Evolutionary conservation across 1,284 basidiomycete species (phyloP), one percentile per base, ranked within the genome.

Genomic region (Ustilago loliicola): DNA sequence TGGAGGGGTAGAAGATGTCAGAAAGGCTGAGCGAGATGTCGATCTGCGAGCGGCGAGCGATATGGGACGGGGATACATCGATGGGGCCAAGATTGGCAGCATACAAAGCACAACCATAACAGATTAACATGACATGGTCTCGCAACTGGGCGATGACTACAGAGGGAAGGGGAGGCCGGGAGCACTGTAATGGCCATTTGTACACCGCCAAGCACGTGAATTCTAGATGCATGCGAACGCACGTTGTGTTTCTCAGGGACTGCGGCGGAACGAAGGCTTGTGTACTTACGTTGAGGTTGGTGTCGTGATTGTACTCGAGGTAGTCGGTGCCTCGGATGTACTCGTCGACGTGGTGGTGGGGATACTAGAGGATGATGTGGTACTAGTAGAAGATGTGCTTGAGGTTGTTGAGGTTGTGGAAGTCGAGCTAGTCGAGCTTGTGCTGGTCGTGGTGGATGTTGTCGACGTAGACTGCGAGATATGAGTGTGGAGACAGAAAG

Each of bases 201-300:
- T 61, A 58, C 57, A 65, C 56, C 65, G 71, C 65, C 29, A 25
- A 32, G 56, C 65, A 67, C 48, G 57, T 63, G 25, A 45, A 11
- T 23, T 61, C 62, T 65, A 30, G 19, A 72, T 66, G 63, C 55
- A 50, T 60, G 64, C 69, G 60, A 38, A 40, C 64, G 59, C 64
- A 59, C 50, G 15, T n/a, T 25, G 36, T 42, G 50, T 8, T 10
- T 53, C 38, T 52, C 25, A 27, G 38, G 56, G 48, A 40, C 21
- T 38, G 51, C 23, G 48, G 30, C 5, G 32, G 30, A 36, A 21
- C 9, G n/a, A 59, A 17, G 25, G 48, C 1, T 6, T 50, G 25
- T 42, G n/a, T 50, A 72, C 74, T 79, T 69, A 79, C 74, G 69
- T 64, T n/a, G 74, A 58, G n/a, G 69, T 65, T 40, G 65, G 59